phyloP scores from a whole-genome alignment of 345 rosid species.

The Populus pruinosa region DNA sequence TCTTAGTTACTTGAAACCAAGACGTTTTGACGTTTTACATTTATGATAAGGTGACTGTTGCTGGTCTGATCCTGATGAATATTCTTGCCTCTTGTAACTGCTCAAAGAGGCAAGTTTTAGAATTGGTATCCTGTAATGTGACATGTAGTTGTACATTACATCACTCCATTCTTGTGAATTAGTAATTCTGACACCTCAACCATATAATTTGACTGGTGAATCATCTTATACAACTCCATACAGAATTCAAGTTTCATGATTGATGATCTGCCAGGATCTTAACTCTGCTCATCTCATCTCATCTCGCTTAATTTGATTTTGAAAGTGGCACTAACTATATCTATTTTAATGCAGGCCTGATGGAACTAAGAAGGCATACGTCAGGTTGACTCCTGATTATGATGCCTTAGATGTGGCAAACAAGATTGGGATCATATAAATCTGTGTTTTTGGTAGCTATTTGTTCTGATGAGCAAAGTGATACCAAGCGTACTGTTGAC shows the following conservation, averaged over 20 bases:
- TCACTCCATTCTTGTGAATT: background rate
- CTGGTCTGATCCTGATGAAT: background rate
- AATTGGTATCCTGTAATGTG: too few species aligned
- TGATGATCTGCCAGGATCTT: background rate
- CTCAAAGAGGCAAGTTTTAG: background rate
- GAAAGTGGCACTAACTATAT: background rate
- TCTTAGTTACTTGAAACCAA: background rate
- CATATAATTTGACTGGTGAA: background rate
- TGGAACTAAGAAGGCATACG: slow-evolving; percentile 74
- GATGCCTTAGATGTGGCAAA: slow-evolving; percentile 45
- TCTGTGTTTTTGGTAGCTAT: background rate
- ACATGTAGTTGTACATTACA: too few species aligned
- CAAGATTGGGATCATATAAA: slow-evolving; percentile 27
- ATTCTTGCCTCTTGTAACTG: background rate
- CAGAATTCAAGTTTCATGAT: background rate
- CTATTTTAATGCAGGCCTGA: slow-evolving; percentile 41
- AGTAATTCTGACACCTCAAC: background rate
- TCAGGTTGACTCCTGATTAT: slow-evolving; percentile 63
- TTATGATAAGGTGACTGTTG: background rate
- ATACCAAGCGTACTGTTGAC: background rate
- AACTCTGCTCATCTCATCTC: background rate
- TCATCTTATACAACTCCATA: background rate
- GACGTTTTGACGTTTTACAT: background rate
- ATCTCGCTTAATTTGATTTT: background rate
- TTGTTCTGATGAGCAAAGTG: background rate